Base-by-base conservation (phyloP, 768 basidiomycete genomes). In the Lanmaoa pseudosensibilis region DNA sequence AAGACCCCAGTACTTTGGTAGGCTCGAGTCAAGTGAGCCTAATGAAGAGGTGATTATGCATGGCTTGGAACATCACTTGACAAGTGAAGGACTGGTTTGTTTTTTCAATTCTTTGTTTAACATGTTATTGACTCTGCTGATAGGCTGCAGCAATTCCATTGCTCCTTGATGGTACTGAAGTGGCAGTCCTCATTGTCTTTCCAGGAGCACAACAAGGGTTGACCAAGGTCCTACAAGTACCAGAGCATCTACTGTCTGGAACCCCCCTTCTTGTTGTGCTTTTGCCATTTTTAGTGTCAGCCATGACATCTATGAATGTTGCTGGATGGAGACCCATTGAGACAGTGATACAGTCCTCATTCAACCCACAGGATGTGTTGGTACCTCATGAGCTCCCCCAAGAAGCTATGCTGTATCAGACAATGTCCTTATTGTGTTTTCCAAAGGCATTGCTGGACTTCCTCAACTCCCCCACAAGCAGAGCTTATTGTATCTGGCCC, bases 141-240 rank as follows among this genome's bases (percentile, higher is more conserved):
- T 46, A 88, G 86, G 74, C 80, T 54, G 76, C 81, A 44, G 71
- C 80, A 49, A 68, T 82, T 12, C 78, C 83, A 25, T 62, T 83
- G 1, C 67, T 65, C 41, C 67, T 85, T 45, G 82, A 86, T 58
- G 71, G 71, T 25, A 68, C 72, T 36, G 69, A 80, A 46, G 75
- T 78, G 15, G 88, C 81, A 9, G 65, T 82, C 36, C 74, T 87
- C 33, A 39, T 89, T n/a, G 61, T 90, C n/a, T 81, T 85, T 59
- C 76, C 82, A 21, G 66, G 74, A 16, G 61, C 64, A 8, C 69
- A 76, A 39, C 50, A 65, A 2, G 53, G 69, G 5, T 68, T 83
- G n/a, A 64, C 66, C 46, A 69, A 65, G 5, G 64, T 71, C 15
- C 72, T 84, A 45, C 73, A 74, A 39, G 76, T 84, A 3, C 80